Evolutionary conservation across 192 early-diverging fungal genomes (phyloP).

Genomic region (Entomortierella lignicola): DNA sequence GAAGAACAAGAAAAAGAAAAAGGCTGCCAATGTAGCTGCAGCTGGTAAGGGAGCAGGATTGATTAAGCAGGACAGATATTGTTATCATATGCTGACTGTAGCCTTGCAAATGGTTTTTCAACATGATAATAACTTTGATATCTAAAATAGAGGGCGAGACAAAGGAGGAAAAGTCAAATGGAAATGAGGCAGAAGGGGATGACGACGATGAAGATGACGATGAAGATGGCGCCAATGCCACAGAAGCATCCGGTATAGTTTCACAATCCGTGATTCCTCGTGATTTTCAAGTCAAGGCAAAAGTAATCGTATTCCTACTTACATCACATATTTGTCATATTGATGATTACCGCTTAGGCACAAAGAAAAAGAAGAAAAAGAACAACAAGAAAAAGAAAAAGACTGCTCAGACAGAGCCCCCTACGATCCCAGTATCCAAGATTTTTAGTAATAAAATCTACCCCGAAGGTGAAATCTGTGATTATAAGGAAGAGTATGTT

Average conservation of each 20-base stretch:
- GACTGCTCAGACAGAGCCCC: slow-evolving; percentile 70
- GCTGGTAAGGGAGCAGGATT: no score
- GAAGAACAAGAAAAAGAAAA: slow-evolving; percentile 68
- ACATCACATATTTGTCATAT: no score
- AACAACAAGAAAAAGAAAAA: slow-evolving; percentile 72
- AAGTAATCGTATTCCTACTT: no score
- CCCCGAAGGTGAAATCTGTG: slow-evolving; percentile 84
- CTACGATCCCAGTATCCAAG: slow-evolving; percentile 82
- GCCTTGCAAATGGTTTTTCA: not conserved
- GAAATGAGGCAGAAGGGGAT: slow-evolving; percentile 54
- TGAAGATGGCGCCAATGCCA: slow-evolving; percentile 42
- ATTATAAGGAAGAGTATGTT: slow-evolving; percentile 88
- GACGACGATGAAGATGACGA: slow-evolving; percentile 56
- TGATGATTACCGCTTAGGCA: not conserved
- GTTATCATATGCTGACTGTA: no score
- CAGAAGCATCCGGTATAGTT: slow-evolving; percentile 37
- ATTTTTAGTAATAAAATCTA: slow-evolving; percentile 83
- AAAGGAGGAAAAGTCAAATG: slow-evolving; percentile 22
- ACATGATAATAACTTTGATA: not conserved
- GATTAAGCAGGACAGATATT: no score
- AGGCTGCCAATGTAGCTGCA: slow-evolving; percentile 31
- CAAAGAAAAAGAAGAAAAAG: slow-evolving; percentile 77
- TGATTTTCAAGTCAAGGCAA: no score
- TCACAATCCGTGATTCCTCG: no score
- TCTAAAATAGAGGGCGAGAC: slow-evolving; percentile 1